Conservation (phyloP, 805 yeast genomes). For the Candida ortonii region DNA sequence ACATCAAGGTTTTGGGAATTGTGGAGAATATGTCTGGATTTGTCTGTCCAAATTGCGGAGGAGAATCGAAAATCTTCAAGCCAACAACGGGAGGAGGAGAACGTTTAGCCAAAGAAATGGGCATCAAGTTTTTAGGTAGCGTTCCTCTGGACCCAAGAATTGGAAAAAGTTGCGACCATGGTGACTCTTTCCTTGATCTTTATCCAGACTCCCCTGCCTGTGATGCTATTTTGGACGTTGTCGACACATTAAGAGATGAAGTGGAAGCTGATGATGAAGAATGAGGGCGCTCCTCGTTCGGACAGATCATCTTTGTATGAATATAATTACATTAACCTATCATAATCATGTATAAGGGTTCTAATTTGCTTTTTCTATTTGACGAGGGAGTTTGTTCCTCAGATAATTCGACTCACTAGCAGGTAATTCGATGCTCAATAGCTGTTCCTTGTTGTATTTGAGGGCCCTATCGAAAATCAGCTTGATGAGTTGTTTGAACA, state of each 20-base stretch:
- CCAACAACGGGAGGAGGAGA: slow-evolving; percentile 98
- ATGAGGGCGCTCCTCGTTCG: no score
- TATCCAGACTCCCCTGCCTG: slow-evolving; percentile 94
- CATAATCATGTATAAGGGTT: no score
- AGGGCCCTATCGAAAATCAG: slow-evolving; percentile 33
- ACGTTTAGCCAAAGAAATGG: slow-evolving; percentile 74
- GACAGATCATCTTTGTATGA: no score
- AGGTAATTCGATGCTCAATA: slow-evolving; percentile 41
- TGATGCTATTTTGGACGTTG: slow-evolving; percentile 78
- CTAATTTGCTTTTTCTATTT: no score
- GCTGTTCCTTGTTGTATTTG: slow-evolving; percentile 32
- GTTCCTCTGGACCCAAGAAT: slow-evolving; percentile 96
- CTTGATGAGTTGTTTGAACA: slow-evolving; percentile 48
- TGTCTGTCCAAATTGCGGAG: slow-evolving; percentile 92
- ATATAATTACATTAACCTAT: no score
- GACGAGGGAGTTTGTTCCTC: slow-evolving; percentile 31
- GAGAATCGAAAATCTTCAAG: slow-evolving; percentile 83
- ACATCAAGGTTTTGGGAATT: slow-evolving; percentile 77
- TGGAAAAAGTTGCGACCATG: slow-evolving; percentile 83
- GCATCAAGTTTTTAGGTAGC: slow-evolving; percentile 77
- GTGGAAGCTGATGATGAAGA: slow-evolving; percentile 18
- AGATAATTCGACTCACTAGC: slow-evolving; percentile 41
- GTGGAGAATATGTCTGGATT: slow-evolving; percentile 99
- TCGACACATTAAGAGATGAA: slow-evolving; percentile 59
- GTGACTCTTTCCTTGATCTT: slow-evolving; percentile 76